Percentiles rank a stretch among this genome's conserved stretches.
Conservation (phyloP, 331 rosid genomes). For the Cydonia oblonga region DNA sequence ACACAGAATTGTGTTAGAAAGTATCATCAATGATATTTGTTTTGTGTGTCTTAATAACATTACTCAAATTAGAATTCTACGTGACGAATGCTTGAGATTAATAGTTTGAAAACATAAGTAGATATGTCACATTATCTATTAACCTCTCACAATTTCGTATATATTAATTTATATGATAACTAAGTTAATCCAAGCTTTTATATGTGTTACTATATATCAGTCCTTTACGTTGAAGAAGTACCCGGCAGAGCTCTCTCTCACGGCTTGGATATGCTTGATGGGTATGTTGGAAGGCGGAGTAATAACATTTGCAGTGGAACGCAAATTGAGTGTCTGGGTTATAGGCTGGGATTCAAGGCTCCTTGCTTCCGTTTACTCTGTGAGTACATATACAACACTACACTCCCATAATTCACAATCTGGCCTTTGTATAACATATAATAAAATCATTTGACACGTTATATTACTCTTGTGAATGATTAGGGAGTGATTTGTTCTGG, state of each 20-base stretch:
- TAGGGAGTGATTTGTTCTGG: constrained; percentile 88
- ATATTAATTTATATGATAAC: too few relatives aligned
- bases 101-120: neutral
- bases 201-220: constrained; percentile 10
- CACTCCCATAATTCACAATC: neutral
- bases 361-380: constrained; percentile 68
- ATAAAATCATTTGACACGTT: neutral
- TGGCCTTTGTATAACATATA: neutral
- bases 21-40: too few relatives aligned
- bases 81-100: neutral
- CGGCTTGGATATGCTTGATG: constrained; percentile 48
- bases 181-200: neutral
- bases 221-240: constrained; percentile 51
- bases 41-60: too few relatives aligned
- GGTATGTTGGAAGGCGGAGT: constrained; percentile 40
- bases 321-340: constrained; percentile 37
- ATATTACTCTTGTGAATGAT: constrained; percentile 10
- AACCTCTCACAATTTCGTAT: neutral
- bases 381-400: constrained; percentile 2
- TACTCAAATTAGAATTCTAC: too few relatives aligned
- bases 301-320: constrained; percentile 37
- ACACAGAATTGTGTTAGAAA: too few relatives aligned
- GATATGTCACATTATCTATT: neutral
- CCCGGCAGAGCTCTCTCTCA: constrained; percentile 55
- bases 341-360: constrained; percentile 69